Base-by-base conservation (phyloP, 2,329 filamentous ascomycete genomes). In the Emmonsiellopsis sp. region DNA sequence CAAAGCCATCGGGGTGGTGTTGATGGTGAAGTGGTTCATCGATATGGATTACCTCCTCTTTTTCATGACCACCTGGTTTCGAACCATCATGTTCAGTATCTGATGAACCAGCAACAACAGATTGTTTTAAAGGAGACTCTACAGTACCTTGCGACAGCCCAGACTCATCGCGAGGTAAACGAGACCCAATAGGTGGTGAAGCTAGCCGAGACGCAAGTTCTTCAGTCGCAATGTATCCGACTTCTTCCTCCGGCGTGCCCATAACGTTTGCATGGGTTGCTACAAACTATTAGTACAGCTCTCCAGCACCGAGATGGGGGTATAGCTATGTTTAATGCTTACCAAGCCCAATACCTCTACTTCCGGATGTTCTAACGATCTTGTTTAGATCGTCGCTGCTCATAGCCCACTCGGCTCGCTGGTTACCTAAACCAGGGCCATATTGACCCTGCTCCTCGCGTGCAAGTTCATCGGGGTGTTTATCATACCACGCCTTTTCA, bases 321-420 rank as follows among this genome's bases (percentile, higher is more conserved):
- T 37, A 48, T 48, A 48, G n/a, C 11, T 26, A 6, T 26, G 31
- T 42, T 15, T n/a, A 40, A 40, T 38, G 15, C 76, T 64, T 70
- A 83, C 81, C 79, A 62, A 78, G 67, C 52, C 77, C 77, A 60
- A 74, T 63, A 30, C 76, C 77, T 51, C 67, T 73, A 49, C 67
- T 71, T 35, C 71, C 80, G 38, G 85, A 89, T 42, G 87, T 80
- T 58, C 84, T 82, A 54, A 97, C 90, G 60, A 97, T 85, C 73
- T 87, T 90, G 72, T 95, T 95, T 61, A 97, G 73, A 65, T 95
- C 88, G 42, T 89, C 87, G 63, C 87, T 91, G 71, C 87, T 93
- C 82, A 95, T 80, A 53, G 89, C 88, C 73, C 86, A 94, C 65
- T 93, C 87, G 38, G 80, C 80, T 49, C 82, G 76, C 32, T 79